Evolutionary conservation across 345 rosid species (phyloP).

Genomic region (Kernera saxatilis): DNA sequence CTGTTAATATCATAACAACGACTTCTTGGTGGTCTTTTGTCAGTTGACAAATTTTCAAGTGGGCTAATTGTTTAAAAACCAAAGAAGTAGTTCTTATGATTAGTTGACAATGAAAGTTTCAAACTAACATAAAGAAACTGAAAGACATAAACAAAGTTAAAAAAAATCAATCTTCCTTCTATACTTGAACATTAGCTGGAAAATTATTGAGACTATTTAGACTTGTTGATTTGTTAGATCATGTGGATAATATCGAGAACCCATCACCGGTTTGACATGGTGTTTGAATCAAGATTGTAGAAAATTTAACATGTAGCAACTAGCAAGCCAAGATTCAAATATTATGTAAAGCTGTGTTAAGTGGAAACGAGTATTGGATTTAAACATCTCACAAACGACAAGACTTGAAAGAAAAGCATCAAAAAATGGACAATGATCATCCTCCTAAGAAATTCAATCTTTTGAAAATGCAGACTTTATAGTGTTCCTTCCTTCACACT

Average conservation of each 20-base stretch:
- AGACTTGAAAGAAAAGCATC: neutral
- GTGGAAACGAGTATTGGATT: neutral
- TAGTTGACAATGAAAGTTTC: slow-evolving; percentile 21
- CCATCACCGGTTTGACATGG: neutral
- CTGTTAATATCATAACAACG: neutral
- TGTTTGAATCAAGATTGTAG: neutral
- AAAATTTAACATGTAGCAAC: neutral
- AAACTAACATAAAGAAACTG: slow-evolving; percentile 15
- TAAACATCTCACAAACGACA: neutral
- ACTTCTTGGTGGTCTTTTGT: neutral
- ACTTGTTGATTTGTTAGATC: neutral
- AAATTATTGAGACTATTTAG: neutral
- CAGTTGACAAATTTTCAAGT: slow-evolving; percentile 17
- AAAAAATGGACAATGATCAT: neutral
- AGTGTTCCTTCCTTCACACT: too few relatives aligned
- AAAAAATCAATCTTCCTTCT: neutral
- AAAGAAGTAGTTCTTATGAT: neutral
- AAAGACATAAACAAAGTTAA: neutral
- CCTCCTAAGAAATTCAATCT: neutral
- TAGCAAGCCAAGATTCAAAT: neutral
- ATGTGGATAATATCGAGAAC: too few relatives aligned
- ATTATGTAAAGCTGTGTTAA: too few relatives aligned
- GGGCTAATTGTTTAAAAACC: neutral
- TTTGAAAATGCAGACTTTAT: neutral
- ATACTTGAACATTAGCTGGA: too few relatives aligned